phyloP scores from a whole-genome alignment of 257 asterid genomes.

The Asclepias syriaca region DNA sequence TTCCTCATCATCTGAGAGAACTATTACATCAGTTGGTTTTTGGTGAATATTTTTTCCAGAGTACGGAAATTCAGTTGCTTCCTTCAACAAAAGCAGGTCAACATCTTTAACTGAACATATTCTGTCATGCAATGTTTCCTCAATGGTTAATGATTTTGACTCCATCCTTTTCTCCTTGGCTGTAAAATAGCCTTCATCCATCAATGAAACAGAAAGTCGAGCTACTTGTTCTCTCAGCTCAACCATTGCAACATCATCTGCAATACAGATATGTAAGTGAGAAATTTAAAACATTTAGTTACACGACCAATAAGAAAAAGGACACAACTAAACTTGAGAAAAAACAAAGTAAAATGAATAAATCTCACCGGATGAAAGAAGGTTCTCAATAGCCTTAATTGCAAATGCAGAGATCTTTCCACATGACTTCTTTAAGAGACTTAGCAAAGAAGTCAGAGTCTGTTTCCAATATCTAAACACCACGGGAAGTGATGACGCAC shows the following conservation, averaged over 20 bases:
- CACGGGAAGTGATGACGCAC: constrained; percentile 73
- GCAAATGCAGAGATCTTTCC: constrained; percentile 48
- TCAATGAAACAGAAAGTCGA: constrained; percentile 59
- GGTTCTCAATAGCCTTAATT: constrained; percentile 52
- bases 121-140: constrained; percentile 25
- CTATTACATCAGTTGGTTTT: constrained; percentile 37
- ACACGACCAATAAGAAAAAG: constrained; percentile 1
- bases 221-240: constrained; percentile 57
- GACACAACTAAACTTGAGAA: constrained; percentile 13
- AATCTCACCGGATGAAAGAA: constrained; percentile 64
- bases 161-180: constrained; percentile 20
- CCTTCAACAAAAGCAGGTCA: constrained; percentile 26
- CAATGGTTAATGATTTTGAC: constrained; percentile 27
- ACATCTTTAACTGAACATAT: constrained; percentile 28
- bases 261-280: constrained; percentile 18
- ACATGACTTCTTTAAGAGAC: constrained; percentile 55
- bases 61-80: constrained; percentile 26
- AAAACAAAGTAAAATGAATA: constrained; percentile 17
- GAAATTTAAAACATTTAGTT: background rate
- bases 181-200: constrained; percentile 33
- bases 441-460: constrained; percentile 58
- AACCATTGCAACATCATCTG: constrained; percentile 62
- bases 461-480: constrained; percentile 92
- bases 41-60: constrained; percentile 26
- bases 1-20: constrained; percentile 68